A percentile compares a stretch with the other conserved stretches of the same genome.
Evolutionary conservation across 2,329 filamentous ascomycete species (phyloP).

Genomic region (Coniochaeta prunicola): DNA sequence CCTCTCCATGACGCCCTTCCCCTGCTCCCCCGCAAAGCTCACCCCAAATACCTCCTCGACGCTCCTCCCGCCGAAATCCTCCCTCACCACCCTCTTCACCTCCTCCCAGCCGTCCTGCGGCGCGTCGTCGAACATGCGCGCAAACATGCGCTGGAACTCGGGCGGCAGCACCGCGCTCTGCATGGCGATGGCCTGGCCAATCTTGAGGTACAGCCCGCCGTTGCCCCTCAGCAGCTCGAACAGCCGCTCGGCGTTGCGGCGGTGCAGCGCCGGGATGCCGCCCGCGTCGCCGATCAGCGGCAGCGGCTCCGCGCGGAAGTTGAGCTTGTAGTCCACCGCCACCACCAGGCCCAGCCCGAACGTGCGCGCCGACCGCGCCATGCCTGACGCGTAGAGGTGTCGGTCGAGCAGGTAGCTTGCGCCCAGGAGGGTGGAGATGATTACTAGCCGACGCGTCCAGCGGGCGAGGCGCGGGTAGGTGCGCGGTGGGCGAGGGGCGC

Average conservation of each 20-base stretch:
- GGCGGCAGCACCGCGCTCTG: slow-evolving; percentile 89
- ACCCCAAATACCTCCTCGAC: slow-evolving; percentile 91
- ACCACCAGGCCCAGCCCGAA: slow-evolving; percentile 74
- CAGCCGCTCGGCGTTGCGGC: slow-evolving; percentile 74
- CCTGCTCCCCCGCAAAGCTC: slow-evolving; percentile 65
- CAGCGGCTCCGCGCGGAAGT: slow-evolving; percentile 76
- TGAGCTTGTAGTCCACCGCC: slow-evolving; percentile 91
- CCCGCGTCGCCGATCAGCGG: slow-evolving; percentile 34
- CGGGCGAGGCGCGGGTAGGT: slow-evolving; percentile 62
- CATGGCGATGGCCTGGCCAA: slow-evolving; percentile 97
- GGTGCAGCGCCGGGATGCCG: slow-evolving; percentile 70
- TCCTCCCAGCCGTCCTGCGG: slow-evolving; percentile 86
- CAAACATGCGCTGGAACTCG: slow-evolving; percentile 94
- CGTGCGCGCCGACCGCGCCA: slow-evolving; percentile 73
- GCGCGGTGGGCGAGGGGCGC: slow-evolving; percentile 62
- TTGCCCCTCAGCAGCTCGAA: slow-evolving; percentile 78
- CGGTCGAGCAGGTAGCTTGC: slow-evolving; percentile 62
- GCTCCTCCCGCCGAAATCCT: slow-evolving; percentile 79
- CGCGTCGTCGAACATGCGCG: slow-evolving; percentile 95
- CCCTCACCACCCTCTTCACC: slow-evolving; percentile 73
- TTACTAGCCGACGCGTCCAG: slow-evolving; percentile 69
- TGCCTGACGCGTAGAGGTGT: slow-evolving; percentile 69
- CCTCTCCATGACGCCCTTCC: slow-evolving; percentile 57
- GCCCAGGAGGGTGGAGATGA: slow-evolving; percentile 52
- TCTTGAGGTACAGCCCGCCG: slow-evolving; percentile 93